Evolutionary conservation across 2,329 filamentous ascomycete species (phyloP), one percentile per base, ranked within the genome.

Genomic region (Parasarocladium wereldwijsianum): DNA sequence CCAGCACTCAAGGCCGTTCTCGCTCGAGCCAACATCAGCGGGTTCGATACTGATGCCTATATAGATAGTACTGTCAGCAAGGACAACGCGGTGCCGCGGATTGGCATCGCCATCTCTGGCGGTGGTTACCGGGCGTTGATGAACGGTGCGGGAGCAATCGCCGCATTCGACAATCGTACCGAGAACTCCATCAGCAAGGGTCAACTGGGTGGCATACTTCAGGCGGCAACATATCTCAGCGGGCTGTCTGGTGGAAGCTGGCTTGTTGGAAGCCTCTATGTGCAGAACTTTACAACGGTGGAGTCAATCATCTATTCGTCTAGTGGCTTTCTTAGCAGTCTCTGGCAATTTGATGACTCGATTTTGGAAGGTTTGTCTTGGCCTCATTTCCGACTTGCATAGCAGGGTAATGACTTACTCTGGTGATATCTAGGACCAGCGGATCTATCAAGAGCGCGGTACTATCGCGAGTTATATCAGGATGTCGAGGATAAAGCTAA

Each of bases 71-170:
- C 39, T 17, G 32, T 35, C 8, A 27, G 17, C 21, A 34, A 27
- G 6, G 38, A 31, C 12, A 23, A 31, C 72, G 37, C 41, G 12
- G 40, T 57, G 13, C 58, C 58, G 8, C 56, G 54, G 38, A 73
- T 87, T 37, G 81, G 59, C 8, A 70, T 87, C 37, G 78, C 81
- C 5, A 58, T 76, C 19, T 85, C 79, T 0, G 82, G 82, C 6
- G 82, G 82, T 43, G 82, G 82, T 15, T 90, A 85, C 47, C 62
- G 82, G 30, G 81, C 82, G 4, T 56, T 86, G 52, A 61, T 83
- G 59, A 84, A 79, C 43, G 81, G 79, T 9, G 82, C 73, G 5
- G 82, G 82, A 29, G 74, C 73, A 19, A 41, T 87, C 8, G 66
- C 76, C 16, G 81, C 81, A 0, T 83, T 82, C 36, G 81, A 87